Conservation (phyloP, 2,329 filamentous ascomycete genomes). For the Emmonsiellopsis sp. region DNA sequence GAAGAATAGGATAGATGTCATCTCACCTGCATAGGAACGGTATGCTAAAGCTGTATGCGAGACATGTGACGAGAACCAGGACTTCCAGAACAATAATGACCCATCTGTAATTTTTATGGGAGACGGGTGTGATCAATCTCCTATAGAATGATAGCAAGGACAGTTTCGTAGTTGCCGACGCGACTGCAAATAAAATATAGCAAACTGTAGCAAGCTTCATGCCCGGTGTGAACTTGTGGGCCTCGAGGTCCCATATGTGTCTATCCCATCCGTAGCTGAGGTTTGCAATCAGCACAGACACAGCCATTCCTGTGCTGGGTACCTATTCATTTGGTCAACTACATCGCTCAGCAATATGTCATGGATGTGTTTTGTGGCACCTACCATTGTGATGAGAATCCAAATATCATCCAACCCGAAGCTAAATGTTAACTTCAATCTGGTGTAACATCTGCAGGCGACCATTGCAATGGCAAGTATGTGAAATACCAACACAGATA, state of each 20-base stretch:
- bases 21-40: conserved; percentile 1
- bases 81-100: not conserved
- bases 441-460: not conserved
- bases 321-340: not conserved
- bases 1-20: not conserved
- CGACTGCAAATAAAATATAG: not conserved
- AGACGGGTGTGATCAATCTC: not conserved
- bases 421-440: not conserved
- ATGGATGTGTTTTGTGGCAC: not conserved
- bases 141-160: conserved; percentile 1
- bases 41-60: not conserved
- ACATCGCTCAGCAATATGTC: not conserved
- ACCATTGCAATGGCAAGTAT: not conserved
- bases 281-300: conserved; percentile 1
- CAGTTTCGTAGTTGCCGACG: not conserved
- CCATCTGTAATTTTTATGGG: not conserved
- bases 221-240: conserved; percentile 2
- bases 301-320: conserved; percentile 2
- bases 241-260: conserved; percentile 3
- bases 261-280: conserved; percentile 1
- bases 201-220: conserved; percentile 1
- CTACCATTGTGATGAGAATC: conserved; percentile 1
- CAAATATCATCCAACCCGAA: conserved; percentile 3
- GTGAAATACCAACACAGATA: conserved; percentile 7
- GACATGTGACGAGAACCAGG: not conserved